A percentile compares a stretch with the other conserved stretches of the same genome.
These are phyloP conservation scores for Ceratocystis lukuohia DNA, from an alignment of 2,329 filamentous ascomycete species.

Conservation along the genomic window DNA sequence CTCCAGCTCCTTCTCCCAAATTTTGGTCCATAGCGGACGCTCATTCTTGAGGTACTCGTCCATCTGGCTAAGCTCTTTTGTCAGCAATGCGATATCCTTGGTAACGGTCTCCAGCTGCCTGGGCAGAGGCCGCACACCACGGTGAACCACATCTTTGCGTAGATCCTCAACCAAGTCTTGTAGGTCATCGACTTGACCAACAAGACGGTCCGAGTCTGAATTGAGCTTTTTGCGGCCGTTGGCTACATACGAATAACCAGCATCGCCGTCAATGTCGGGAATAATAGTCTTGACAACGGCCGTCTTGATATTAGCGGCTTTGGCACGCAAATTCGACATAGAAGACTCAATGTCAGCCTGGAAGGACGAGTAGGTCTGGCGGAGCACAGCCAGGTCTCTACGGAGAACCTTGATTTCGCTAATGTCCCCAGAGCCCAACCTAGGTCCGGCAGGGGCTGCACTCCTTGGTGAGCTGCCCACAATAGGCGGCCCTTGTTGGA, in stretches of 20 bases:
- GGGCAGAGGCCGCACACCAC: slow-evolving; percentile 80
- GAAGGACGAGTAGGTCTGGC: slow-evolving; percentile 87
- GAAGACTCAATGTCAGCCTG: slow-evolving; percentile 76
- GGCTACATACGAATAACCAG: slow-evolving; percentile 75
- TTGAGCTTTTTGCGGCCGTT: slow-evolving; percentile 76
- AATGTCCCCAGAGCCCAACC: slow-evolving; percentile 48
- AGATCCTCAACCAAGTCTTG: slow-evolving; percentile 94
- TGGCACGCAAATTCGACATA: slow-evolving; percentile 70
- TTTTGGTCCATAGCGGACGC: slow-evolving; percentile 96
- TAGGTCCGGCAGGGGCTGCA: slow-evolving; percentile 28
- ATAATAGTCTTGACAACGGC: slow-evolving; percentile 56
- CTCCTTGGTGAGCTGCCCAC: slow-evolving; percentile 30
- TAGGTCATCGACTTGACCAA: slow-evolving; percentile 88
- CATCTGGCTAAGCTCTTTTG: slow-evolving; percentile 82
- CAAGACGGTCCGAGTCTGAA: slow-evolving; percentile 76
- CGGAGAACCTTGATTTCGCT: slow-evolving; percentile 69
- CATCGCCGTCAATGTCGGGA: slow-evolving; percentile 60
- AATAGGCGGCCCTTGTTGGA: slow-evolving; percentile 18
- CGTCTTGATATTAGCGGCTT: slow-evolving; percentile 68
- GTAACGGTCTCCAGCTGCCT: slow-evolving; percentile 79
- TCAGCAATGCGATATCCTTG: slow-evolving; percentile 71
- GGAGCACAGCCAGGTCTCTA: slow-evolving; percentile 77
- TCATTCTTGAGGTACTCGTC: slow-evolving; percentile 83
- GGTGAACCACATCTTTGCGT: slow-evolving; percentile 87
- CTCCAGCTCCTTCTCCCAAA: slow-evolving; percentile 96